Percentiles rank a stretch among this genome's conserved stretches.
These are phyloP conservation scores for Ceraceosorus bombacis DNA, from an alignment of 1,284 basidiomycete genomes.

Conservation along the genomic window DNA sequence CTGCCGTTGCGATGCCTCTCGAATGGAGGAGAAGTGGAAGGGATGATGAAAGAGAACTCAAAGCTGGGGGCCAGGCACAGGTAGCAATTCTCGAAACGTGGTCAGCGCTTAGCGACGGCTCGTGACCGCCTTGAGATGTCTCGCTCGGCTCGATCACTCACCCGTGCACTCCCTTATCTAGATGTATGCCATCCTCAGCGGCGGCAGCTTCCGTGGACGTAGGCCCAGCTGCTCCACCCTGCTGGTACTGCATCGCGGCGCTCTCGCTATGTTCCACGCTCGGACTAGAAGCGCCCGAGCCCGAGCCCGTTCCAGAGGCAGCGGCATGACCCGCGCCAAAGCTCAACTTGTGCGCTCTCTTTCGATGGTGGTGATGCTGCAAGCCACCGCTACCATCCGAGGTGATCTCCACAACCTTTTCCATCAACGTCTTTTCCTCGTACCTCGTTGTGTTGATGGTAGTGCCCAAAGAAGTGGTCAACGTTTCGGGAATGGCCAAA, in stretches of 20 bases:
- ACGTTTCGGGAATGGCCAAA: conserved; percentile 35
- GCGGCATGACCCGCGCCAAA: no score
- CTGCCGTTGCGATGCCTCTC: conserved; percentile 43
- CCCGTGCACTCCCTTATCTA: conserved; percentile 41
- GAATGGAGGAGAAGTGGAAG: conserved; percentile 39
- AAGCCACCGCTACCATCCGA: conserved; percentile 20
- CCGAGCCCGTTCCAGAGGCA: background rate
- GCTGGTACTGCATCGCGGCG: background rate
- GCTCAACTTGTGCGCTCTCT: no score
- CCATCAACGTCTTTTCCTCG: conserved; percentile 43
- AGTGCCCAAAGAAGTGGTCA: background rate
- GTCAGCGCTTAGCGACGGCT: background rate
- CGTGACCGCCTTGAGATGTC: background rate
- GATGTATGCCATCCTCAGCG: conserved; percentile 22
- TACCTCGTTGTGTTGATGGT: conserved; percentile 21
- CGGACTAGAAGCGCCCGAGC: background rate
- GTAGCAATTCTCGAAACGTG: background rate
- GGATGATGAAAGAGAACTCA: conserved; percentile 46
- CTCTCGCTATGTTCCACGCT: no score
- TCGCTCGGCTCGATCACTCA: background rate
- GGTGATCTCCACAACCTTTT: conserved; percentile 39
- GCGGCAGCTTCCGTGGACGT: conserved; percentile 1
- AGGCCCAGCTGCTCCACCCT: background rate
- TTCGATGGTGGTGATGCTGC: conserved; percentile 12
- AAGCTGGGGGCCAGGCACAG: conserved; percentile 15